These are phyloP conservation scores for Cyphellophora europaea DNA, from an alignment of 2,329 filamentous ascomycete species.

Conservation along the genomic window DNA sequence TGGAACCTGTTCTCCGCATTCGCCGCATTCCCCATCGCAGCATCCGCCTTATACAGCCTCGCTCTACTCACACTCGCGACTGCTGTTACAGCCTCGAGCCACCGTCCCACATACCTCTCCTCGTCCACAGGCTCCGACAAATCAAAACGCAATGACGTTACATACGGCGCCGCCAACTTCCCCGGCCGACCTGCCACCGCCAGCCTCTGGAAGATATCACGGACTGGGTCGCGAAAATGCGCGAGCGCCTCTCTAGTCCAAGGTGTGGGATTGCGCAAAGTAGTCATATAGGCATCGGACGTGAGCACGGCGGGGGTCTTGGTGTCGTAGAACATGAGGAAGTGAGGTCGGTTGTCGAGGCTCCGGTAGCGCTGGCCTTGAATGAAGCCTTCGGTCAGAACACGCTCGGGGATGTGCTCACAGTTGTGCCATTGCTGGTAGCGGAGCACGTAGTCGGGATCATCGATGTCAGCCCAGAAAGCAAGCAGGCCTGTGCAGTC, in stretches of 20 bases:
- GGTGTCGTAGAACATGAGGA: not conserved
- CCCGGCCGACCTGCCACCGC: not conserved
- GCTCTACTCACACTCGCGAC: not conserved
- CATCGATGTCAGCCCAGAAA: constrained; percentile 1
- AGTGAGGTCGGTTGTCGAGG: not conserved
- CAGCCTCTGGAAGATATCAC: not conserved
- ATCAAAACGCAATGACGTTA: not conserved
- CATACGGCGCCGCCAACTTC: not conserved
- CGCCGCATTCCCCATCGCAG: not conserved
- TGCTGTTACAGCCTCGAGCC: constrained; percentile 3
- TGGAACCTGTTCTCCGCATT: not conserved
- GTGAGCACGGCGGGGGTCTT: not conserved
- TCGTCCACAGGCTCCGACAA: constrained; percentile 7
- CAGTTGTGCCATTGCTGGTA: constrained; percentile 1
- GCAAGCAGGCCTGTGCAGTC: not conserved
- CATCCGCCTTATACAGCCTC: not conserved
- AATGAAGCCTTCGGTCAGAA: not conserved
- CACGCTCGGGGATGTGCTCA: not conserved
- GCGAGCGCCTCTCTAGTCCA: not conserved
- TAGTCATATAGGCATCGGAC: not conserved
- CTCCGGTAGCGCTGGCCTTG: not conserved
- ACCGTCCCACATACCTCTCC: constrained; percentile 5
- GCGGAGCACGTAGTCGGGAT: not conserved
- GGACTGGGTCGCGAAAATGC: not conserved
- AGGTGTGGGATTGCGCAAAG: not conserved